phyloP scores from a whole-genome alignment of 805 yeast genomes.

The Candida orba region DNA sequence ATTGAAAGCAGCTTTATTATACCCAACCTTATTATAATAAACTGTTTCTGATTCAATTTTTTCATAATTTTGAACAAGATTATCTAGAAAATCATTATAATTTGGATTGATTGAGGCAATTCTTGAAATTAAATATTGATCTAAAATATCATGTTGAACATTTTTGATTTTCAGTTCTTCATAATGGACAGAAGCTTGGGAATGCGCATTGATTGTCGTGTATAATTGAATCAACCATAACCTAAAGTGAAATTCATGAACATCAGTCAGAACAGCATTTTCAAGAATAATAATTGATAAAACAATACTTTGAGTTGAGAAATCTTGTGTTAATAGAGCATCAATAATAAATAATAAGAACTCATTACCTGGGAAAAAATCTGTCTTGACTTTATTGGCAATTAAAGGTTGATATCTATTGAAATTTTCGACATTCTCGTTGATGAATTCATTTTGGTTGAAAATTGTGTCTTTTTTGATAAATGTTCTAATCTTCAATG shows the following conservation, averaged over 20 bases:
- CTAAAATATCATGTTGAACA: conserved; percentile 68
- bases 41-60: conserved; percentile 46
- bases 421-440: conserved; percentile 33
- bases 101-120: conserved; percentile 39
- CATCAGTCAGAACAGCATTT: conserved; percentile 44
- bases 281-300: conserved; percentile 52
- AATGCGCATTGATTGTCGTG: conserved; percentile 46
- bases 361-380: conserved; percentile 65
- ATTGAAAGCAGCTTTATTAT: conserved; percentile 52
- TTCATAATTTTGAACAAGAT: conserved; percentile 42
- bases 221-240: conserved; percentile 67
- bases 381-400: conserved; percentile 44
- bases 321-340: conserved; percentile 22
- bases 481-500: conserved; percentile 42
- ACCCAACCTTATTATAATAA: conserved; percentile 42
- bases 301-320: conserved; percentile 23
- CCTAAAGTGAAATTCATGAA: conserved; percentile 64
- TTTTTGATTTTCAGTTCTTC: conserved; percentile 55
- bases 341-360: conserved; percentile 51
- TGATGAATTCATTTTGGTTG: conserved; percentile 19
- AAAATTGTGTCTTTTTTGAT: conserved; percentile 20
- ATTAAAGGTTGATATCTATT: conserved; percentile 31
- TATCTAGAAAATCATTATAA: conserved; percentile 27
- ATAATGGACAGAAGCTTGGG: conserved; percentile 45
- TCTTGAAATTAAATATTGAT: conserved; percentile 45